Evolutionary conservation across 257 asterid species (phyloP).

Genomic region (Anisodus acutangulus): DNA sequence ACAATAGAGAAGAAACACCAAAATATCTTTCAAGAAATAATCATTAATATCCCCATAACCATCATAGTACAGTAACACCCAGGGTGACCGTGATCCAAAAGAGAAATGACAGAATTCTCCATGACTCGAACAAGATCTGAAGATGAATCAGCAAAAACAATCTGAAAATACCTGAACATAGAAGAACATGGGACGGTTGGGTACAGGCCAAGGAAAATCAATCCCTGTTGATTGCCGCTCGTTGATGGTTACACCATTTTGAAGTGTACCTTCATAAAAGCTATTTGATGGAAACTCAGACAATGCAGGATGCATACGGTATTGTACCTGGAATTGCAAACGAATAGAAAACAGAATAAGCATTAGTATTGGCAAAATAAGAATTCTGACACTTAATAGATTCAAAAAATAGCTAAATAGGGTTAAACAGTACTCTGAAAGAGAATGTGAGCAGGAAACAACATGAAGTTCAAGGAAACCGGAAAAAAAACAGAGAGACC

Average conservation of each 20-base stretch:
- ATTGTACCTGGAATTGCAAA: constrained; percentile 74
- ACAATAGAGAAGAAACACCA: neutral
- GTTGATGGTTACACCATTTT: constrained; percentile 92
- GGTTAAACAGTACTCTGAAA: constrained; percentile 8
- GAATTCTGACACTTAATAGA: neutral
- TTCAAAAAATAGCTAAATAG: neutral
- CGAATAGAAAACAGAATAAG: neutral
- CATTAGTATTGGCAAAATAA: neutral
- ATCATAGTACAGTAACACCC: neutral
- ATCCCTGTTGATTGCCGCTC: constrained; percentile 96
- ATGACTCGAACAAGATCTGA: neutral
- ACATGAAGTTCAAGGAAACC: neutral
- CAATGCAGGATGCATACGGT: constrained; percentile 98
- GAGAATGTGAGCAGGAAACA: neutral
- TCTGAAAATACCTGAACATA: constrained; percentile 78
- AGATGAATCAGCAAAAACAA: constrained; percentile 19
- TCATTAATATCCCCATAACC: neutral
- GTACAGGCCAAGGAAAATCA: constrained; percentile 99
- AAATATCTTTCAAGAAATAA: neutral
- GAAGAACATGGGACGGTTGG: constrained; percentile 98
- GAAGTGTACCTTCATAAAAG: constrained; percentile 99
- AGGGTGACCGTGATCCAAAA: neutral
- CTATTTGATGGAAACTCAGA: constrained; percentile 98
- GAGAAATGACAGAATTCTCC: neutral
- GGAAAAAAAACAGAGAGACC: neutral